phyloP scores from a whole-genome alignment of 1,139 yeast species.

The Suhomyces anneliseae region DNA sequence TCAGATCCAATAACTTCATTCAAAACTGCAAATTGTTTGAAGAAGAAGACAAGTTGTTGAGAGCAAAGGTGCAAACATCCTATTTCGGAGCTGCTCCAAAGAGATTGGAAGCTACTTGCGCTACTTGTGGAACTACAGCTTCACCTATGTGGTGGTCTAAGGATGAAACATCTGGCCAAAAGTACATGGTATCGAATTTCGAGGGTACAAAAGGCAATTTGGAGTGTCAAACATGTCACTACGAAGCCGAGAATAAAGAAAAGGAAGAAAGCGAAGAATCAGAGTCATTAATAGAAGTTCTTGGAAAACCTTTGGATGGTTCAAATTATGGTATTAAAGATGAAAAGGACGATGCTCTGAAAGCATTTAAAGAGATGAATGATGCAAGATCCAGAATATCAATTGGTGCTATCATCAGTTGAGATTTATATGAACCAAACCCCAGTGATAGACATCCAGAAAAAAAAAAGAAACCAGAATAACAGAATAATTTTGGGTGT shows the following conservation, averaged over 20 bases:
- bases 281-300: slow-evolving; percentile 20
- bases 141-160: slow-evolving; percentile 46
- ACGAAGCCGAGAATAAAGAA: slow-evolving; percentile 13
- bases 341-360: slow-evolving; percentile 27
- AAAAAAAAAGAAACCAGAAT: not conserved
- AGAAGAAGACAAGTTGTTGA: slow-evolving; percentile 12
- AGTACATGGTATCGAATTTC: slow-evolving; percentile 6
- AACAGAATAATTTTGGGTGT: not conserved
- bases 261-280: slow-evolving; percentile 11
- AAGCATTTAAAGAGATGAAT: slow-evolving; percentile 11
- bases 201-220: slow-evolving; percentile 8
- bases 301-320: slow-evolving; percentile 36
- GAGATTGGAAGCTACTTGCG: slow-evolving; percentile 16
- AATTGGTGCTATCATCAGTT: slow-evolving; percentile 27
- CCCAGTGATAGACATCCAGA: not conserved
- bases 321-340: slow-evolving; percentile 34
- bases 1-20: slow-evolving; percentile 32
- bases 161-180: slow-evolving; percentile 1
- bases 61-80: slow-evolving; percentile 13
- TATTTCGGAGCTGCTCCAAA: slow-evolving; percentile 8
- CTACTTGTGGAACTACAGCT: slow-evolving; percentile 24
- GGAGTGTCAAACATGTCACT: slow-evolving; percentile 38
- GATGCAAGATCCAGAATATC: slow-evolving; percentile 21
- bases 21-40: slow-evolving; percentile 20
- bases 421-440: not conserved